Base-by-base conservation (phyloP, 1,139 yeast species). In the Kluyveromyces marxianus region DNA sequence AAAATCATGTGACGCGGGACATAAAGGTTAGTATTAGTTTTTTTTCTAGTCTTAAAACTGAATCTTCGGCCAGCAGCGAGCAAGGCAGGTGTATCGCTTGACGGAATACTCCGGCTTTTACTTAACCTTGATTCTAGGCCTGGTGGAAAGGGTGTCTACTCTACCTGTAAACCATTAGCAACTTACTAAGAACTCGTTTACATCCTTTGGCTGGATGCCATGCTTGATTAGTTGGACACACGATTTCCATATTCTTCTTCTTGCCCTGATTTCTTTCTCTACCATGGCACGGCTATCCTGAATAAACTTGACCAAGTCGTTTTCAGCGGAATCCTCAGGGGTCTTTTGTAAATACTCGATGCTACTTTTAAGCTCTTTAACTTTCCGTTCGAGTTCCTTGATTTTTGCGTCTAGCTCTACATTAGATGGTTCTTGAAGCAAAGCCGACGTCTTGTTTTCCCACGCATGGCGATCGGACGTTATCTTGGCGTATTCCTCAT, bases 161-260 rank as follows among this genome's bases (percentile, higher is more conserved):
- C 21, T 14, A 14, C 21, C 2, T 14, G 21, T 14, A 14, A 14
- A 14, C 37, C 6, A 25, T 4, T 25, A 25, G 14, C 24, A 36
- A 54, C 60, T 47, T 55, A 55, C 60, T 37, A 59, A 42, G 32
- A 56, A 55, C 30, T 54, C 60, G 28, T 49, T 47, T 45, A 56
- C 45, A 43, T 55, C 51, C 41, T 52, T 45, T 21, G 57, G 56
- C 28, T 51, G 46, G 14, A 54, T 47, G 21, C 55, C 52, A 30
- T 58, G 60, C 41, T 56, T 56, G n/a, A 57, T 43, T 27, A 57
- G 48, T 3, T 50, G 44, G 8, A 49, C 30, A 38, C 57, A 44
- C 24, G 43, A 43, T 25, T 48, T 48, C 29, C 54, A 43, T 27
- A 48, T 46, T 39, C 48, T 51, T 33, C 46, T 46, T 37, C 62